Conservation (phyloP, 2,329 filamentous ascomycete species). For the Waltergamsia citrina region DNA sequence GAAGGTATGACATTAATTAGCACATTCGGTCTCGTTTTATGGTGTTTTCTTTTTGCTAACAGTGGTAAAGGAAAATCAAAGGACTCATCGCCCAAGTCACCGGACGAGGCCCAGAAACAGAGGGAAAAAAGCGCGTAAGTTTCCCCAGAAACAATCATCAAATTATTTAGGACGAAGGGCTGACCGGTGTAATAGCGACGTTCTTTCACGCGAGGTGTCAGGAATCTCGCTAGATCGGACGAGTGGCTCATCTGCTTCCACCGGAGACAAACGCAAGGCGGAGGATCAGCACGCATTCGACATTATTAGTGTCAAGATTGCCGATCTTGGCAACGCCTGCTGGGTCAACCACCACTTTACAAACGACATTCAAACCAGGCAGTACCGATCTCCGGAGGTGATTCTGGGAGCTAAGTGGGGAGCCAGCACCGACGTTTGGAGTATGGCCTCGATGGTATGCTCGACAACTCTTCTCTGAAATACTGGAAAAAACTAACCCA, state of each 20-base stretch:
- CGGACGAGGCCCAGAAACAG: slow-evolving; percentile 64
- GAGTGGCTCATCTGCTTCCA: slow-evolving; percentile 35
- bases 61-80: slow-evolving; percentile 24
- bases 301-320: slow-evolving; percentile 97
- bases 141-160: neutral
- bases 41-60: no score
- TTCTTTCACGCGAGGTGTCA: slow-evolving; percentile 86
- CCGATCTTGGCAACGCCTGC: slow-evolving; percentile 94
- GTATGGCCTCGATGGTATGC: slow-evolving; percentile 96
- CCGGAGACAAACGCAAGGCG: slow-evolving; percentile 52
- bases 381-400: slow-evolving; percentile 95
- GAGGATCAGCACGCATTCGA: slow-evolving; percentile 51
- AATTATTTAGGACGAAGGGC: no score
- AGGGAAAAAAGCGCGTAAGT: slow-evolving; percentile 89
- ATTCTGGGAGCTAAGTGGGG: slow-evolving; percentile 97
- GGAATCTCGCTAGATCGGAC: slow-evolving; percentile 86
- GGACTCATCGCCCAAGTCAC: slow-evolving; percentile 38
- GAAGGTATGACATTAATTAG: slow-evolving; percentile 57
- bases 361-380: slow-evolving; percentile 96
- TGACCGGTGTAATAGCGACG: slow-evolving; percentile 40
- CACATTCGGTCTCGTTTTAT: no score
- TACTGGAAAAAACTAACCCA: neutral
- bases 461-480: neutral
- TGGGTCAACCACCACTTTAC: slow-evolving; percentile 99
- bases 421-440: slow-evolving; percentile 98